phyloP scores from a whole-genome alignment of 352 stramenopile species.

The Globisporangium nunn region DNA sequence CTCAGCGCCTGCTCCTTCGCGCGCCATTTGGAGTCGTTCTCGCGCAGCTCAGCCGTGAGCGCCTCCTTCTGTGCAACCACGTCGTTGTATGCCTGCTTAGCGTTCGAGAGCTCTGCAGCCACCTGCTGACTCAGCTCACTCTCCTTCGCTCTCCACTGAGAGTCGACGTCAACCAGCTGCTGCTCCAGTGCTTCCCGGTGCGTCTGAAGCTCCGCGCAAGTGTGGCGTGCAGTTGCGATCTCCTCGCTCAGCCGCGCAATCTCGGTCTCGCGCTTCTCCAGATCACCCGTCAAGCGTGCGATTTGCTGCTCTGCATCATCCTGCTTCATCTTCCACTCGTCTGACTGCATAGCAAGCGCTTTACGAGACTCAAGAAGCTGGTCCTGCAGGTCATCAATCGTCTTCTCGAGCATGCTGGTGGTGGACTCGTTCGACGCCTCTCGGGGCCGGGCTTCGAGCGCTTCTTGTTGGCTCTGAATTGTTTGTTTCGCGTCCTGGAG shows the following conservation, averaged over 20 bases:
- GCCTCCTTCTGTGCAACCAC: slow-evolving; percentile 21
- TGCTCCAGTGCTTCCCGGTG: background rate
- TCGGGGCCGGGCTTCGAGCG: slow-evolving; percentile 1
- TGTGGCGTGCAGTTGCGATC: background rate
- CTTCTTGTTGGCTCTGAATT: slow-evolving; percentile 10
- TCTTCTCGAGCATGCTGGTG: slow-evolving; percentile 18
- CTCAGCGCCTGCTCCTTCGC: slow-evolving; percentile 31
- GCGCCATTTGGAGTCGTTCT: slow-evolving; percentile 22
- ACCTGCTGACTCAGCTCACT: slow-evolving; percentile 14
- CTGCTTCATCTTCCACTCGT: slow-evolving; percentile 14
- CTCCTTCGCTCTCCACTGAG: slow-evolving; percentile 5
- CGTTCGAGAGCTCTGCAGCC: slow-evolving; percentile 6
- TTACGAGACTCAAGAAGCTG: slow-evolving; percentile 22
- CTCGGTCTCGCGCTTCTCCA: background rate
- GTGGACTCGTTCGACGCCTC: slow-evolving; percentile 9
- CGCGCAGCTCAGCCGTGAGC: slow-evolving; percentile 20
- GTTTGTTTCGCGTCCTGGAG: slow-evolving; percentile 14
- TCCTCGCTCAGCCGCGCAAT: background rate
- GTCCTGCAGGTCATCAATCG: slow-evolving; percentile 22
- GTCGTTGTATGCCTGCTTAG: slow-evolving; percentile 17
- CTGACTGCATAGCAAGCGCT: slow-evolving; percentile 20
- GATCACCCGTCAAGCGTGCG: background rate
- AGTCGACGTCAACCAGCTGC: slow-evolving; percentile 10
- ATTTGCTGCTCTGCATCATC: slow-evolving; percentile 1
- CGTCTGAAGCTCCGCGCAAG: slow-evolving; percentile 1